Conservation (phyloP, 164 flowering plant genomes). For the Litsea cubeba region DNA sequence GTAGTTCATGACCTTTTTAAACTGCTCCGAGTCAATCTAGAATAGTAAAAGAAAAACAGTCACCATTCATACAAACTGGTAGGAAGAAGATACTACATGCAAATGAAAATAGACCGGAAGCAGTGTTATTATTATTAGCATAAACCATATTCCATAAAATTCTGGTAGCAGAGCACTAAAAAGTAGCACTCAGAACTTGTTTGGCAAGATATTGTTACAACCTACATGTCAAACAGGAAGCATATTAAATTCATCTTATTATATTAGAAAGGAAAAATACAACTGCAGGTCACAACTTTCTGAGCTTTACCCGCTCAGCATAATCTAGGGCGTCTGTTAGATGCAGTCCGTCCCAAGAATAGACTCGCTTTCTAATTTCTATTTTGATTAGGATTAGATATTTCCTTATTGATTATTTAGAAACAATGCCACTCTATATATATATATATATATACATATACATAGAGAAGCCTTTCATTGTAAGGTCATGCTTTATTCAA, state of each 20-base stretch:
- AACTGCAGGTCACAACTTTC: background rate
- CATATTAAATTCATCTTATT: no score
- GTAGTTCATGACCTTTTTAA: constrained; percentile 41
- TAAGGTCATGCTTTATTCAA: no score
- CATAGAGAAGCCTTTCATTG: no score
- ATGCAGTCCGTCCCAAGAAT: no score
- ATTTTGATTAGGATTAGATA: no score
- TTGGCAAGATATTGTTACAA: background rate
- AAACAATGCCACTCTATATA: no score
- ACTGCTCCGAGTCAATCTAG: constrained; percentile 47
- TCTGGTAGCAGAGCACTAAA: no score
- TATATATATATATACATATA: no score
- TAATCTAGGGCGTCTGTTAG: no score
- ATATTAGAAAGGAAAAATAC: background rate
- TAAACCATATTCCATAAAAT: background rate
- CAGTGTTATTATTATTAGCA: background rate
- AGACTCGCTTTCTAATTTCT: no score
- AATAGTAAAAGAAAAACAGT: background rate
- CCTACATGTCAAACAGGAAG: no score
- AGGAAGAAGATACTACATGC: background rate
- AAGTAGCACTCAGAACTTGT: background rate
- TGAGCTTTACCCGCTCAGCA: background rate
- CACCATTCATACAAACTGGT: background rate
- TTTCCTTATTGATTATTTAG: no score
- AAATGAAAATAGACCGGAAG: background rate